These are phyloP conservation scores for Wickerhamomyces sp. DNA, from an alignment of 1,139 yeast genomes.

Conservation along the genomic window DNA sequence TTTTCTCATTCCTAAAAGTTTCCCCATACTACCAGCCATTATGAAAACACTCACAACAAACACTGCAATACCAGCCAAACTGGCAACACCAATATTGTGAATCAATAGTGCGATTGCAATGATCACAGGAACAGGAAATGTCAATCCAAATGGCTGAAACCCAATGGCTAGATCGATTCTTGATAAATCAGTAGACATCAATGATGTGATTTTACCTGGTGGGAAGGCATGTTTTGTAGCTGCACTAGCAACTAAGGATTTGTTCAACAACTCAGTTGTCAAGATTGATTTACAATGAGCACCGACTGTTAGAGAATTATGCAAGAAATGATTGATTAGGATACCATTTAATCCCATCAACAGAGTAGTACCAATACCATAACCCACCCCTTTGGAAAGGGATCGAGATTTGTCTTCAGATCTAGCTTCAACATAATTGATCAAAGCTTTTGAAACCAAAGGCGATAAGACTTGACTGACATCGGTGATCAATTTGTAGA, in stretches of 20 bases:
- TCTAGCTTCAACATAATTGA: conserved; percentile 39
- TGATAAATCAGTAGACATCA: conserved; percentile 75
- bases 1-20: conserved; percentile 39
- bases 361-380: conserved; percentile 49
- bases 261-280: conserved; percentile 60
- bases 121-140: conserved; percentile 57
- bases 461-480: conserved; percentile 48
- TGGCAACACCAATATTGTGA: conserved; percentile 67
- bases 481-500: conserved; percentile 42
- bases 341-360: conserved; percentile 46
- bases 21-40: conserved; percentile 32
- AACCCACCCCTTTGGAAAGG: conserved; percentile 53
- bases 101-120: conserved; percentile 56
- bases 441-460: conserved; percentile 47
- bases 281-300: conserved; percentile 63
- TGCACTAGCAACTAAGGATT: conserved; percentile 59
- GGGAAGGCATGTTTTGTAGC: conserved; percentile 56
- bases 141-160: conserved; percentile 61
- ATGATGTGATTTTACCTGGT: conserved; percentile 63
- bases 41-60: conserved; percentile 32
- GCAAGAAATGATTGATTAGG: conserved; percentile 58
- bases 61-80: conserved; percentile 63
- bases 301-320: conserved; percentile 58
- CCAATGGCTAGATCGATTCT: conserved; percentile 74
- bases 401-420: conserved; percentile 27